Conservation (phyloP, 2,329 filamentous ascomycete genomes). For the Colletotrichum gigasporum region DNA sequence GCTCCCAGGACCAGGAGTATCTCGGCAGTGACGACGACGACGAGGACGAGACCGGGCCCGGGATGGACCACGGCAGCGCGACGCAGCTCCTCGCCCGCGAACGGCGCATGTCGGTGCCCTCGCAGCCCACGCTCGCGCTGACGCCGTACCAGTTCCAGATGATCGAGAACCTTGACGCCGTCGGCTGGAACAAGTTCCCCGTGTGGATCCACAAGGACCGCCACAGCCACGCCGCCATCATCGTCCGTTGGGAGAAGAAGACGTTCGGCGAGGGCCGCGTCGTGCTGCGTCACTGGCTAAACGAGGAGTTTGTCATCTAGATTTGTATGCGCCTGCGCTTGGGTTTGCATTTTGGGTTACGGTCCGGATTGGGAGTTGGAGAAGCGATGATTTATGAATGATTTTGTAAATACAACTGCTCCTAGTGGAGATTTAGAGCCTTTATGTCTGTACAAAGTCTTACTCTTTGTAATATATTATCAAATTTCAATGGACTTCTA, state of each 20-base stretch:
- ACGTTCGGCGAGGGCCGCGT: slow-evolving; percentile 79
- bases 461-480: neutral
- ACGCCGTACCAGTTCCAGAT: slow-evolving; percentile 85
- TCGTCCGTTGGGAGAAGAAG: slow-evolving; percentile 76
- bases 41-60: slow-evolving; percentile 51
- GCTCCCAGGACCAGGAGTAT: slow-evolving; percentile 75
- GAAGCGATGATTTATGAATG: slow-evolving; percentile 13
- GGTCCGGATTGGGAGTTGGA: neutral
- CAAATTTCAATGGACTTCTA: no score
- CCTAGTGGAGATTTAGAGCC: neutral
- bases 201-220: slow-evolving; percentile 79
- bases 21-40: slow-evolving; percentile 62
- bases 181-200: slow-evolving; percentile 72
- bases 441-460: neutral
- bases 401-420: neutral
- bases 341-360: no score
- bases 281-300: slow-evolving; percentile 84
- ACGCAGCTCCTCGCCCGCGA: slow-evolving; percentile 51
- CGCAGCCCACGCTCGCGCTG: slow-evolving; percentile 79
- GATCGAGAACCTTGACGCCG: slow-evolving; percentile 77
- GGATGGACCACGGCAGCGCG: slow-evolving; percentile 47
- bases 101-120: slow-evolving; percentile 50
- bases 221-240: slow-evolving; percentile 92
- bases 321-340: neutral
- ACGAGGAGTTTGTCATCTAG: slow-evolving; percentile 75